Percentiles rank a stretch among this genome's conserved stretches.
phyloP scores from a whole-genome alignment of 495 filamentous ascomycete genomes.

The Penicillium turbatum region DNA sequence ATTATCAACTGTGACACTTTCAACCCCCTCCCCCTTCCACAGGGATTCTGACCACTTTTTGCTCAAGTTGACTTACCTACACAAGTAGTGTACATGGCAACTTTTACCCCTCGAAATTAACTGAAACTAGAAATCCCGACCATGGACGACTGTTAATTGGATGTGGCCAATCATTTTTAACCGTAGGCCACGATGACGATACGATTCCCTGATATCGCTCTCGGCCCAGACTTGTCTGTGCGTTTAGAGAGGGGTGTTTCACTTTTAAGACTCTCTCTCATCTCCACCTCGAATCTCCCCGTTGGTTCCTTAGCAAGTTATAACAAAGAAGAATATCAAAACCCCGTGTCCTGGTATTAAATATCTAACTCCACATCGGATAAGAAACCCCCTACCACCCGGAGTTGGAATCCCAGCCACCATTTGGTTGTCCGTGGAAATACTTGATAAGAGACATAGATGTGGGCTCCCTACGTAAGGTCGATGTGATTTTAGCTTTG shows the following conservation, averaged over 20 bases:
- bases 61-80: no score
- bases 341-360: not conserved
- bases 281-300: not conserved
- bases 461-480: not conserved
- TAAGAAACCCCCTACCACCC: conserved; percentile 1
- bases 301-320: not conserved
- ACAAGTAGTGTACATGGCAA: no score
- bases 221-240: conserved; percentile 22
- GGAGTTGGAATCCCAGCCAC: not conserved
- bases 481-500: not conserved
- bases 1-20: not conserved
- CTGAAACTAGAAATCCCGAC: not conserved
- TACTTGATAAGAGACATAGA: not conserved
- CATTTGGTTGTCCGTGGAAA: not conserved
- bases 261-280: not conserved
- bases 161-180: conserved; percentile 9
- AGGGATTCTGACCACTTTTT: conserved; percentile 11
- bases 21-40: not conserved
- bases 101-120: not conserved
- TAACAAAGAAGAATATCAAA: conserved; percentile 3
- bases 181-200: conserved; percentile 18
- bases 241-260: conserved; percentile 3
- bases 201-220: conserved; percentile 16
- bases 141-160: not conserved
- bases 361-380: conserved; percentile 7